phyloP scores from a whole-genome alignment of 768 basidiomycete genomes.

The Tremella fuciformis region DNA sequence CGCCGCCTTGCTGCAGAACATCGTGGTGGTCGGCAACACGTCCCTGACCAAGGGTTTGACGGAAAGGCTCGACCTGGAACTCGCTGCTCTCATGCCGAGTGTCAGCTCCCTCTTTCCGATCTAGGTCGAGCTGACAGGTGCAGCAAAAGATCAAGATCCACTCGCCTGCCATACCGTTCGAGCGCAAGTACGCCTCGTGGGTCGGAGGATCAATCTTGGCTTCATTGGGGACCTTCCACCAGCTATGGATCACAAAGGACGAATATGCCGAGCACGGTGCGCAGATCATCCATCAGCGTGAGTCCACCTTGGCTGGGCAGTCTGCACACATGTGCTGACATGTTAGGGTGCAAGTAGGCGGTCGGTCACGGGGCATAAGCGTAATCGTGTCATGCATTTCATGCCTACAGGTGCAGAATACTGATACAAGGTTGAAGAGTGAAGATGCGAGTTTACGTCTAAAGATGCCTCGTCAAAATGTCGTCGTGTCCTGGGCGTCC shows the following conservation, averaged over 20 bases:
- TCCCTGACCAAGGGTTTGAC: constrained; percentile 79
- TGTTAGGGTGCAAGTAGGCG: constrained; percentile 18
- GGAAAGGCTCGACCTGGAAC: constrained; percentile 75
- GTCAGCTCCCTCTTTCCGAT: constrained; percentile 55
- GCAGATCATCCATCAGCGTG: constrained; percentile 48
- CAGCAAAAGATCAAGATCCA: constrained; percentile 77
- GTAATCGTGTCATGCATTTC: too few species aligned
- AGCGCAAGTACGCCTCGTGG: constrained; percentile 90
- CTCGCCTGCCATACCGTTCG: constrained; percentile 82
- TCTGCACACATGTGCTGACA: background rate
- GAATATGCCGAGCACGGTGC: constrained; percentile 51
- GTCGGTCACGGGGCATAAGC: too few species aligned
- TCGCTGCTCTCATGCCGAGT: constrained; percentile 71
- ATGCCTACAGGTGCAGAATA: background rate
- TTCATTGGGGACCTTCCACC: constrained; percentile 95
- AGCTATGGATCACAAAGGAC: constrained; percentile 49
- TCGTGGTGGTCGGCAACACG: constrained; percentile 94
- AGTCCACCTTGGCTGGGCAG: constrained; percentile 15
- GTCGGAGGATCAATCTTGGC: constrained; percentile 92
- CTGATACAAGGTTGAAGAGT: background rate
- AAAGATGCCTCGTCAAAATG: too few species aligned
- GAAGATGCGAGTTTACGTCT: too few species aligned
- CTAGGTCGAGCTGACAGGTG: constrained; percentile 8
- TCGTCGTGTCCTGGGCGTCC: too few species aligned
- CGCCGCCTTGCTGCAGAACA: constrained; percentile 82